phyloP scores from a whole-genome alignment of 805 yeast genomes.

The Wickerhamomyces chambardii region DNA sequence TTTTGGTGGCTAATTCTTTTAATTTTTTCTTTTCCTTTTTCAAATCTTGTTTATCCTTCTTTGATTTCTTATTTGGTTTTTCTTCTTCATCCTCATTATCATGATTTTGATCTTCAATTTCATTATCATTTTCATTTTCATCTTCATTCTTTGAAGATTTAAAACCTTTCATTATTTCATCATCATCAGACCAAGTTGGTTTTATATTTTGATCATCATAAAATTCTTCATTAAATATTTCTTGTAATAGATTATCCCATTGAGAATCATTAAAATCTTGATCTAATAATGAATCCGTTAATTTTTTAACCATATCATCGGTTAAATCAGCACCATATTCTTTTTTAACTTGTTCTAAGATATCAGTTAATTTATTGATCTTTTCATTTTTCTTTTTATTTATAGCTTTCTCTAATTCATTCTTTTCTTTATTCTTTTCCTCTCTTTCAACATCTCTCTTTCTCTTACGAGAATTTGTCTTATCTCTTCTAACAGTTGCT shows the following conservation, averaged over 20 bases:
- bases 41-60: conserved; percentile 44
- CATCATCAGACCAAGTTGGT: conserved; percentile 62
- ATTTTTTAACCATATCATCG: conserved; percentile 49
- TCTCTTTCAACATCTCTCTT: conserved; percentile 68
- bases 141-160: conserved; percentile 31
- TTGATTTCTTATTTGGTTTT: conserved; percentile 44
- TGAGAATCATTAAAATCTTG: conserved; percentile 86
- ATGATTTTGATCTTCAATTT: conserved; percentile 11
- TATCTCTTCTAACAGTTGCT: conserved; percentile 82
- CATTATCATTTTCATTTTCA: conserved; percentile 13
- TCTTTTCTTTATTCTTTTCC: conserved; percentile 38
- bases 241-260: conserved; percentile 84
- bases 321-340: conserved; percentile 39
- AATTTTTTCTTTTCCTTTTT: conserved; percentile 57
- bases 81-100: conserved; percentile 32
- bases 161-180: conserved; percentile 38
- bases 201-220: conserved; percentile 48
- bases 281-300: conserved; percentile 69
- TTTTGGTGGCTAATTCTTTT: conserved; percentile 60
- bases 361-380: conserved; percentile 67
- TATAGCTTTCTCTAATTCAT: conserved; percentile 48
- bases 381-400: conserved; percentile 69
- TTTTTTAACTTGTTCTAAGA: conserved; percentile 32
- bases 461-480: conserved; percentile 66
- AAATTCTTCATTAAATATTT: conserved; percentile 78